Evolutionary conservation across 75 land plant species (phyloP).

Genomic region (Ceratopteris richardii): DNA sequence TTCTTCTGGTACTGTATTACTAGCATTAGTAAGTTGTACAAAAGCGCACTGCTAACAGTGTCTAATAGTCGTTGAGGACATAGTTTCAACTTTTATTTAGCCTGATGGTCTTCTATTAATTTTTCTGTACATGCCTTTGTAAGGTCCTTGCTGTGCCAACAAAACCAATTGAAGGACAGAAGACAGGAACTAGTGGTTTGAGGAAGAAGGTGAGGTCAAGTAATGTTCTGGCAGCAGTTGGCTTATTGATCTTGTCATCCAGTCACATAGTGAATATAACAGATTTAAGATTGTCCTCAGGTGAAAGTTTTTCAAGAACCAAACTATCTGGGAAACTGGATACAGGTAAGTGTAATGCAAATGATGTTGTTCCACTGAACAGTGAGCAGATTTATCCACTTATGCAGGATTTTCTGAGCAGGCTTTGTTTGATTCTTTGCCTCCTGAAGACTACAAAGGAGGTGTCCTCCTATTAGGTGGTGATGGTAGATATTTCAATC

Average conservation of each 20-base stretch:
- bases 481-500: slow-evolving; percentile 88
- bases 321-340: slow-evolving; percentile 93
- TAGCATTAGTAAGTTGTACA: background rate
- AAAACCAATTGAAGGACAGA: slow-evolving; percentile 87
- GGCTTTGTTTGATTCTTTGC: slow-evolving; percentile 79
- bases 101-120: background rate
- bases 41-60: no score
- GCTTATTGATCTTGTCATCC: no score
- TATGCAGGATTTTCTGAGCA: slow-evolving; percentile 12
- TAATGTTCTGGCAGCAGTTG: no score
- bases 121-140: background rate
- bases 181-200: slow-evolving; percentile 94
- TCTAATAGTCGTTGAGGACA: no score
- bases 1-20: no score
- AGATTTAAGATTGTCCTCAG: slow-evolving; percentile 18
- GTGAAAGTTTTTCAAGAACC: slow-evolving; percentile 85
- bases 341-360: slow-evolving; percentile 71
- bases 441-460: slow-evolving; percentile 59
- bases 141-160: slow-evolving; percentile 67
- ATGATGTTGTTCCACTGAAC: background rate
- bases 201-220: slow-evolving; percentile 59
- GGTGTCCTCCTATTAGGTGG: slow-evolving; percentile 63
- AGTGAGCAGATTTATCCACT: background rate
- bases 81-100: no score
- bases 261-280: background rate